Evolutionary conservation across 2,329 filamentous ascomycete species (phyloP), one percentile per base, ranked within the genome.

Genomic region (Sordariomycetes sp.): DNA sequence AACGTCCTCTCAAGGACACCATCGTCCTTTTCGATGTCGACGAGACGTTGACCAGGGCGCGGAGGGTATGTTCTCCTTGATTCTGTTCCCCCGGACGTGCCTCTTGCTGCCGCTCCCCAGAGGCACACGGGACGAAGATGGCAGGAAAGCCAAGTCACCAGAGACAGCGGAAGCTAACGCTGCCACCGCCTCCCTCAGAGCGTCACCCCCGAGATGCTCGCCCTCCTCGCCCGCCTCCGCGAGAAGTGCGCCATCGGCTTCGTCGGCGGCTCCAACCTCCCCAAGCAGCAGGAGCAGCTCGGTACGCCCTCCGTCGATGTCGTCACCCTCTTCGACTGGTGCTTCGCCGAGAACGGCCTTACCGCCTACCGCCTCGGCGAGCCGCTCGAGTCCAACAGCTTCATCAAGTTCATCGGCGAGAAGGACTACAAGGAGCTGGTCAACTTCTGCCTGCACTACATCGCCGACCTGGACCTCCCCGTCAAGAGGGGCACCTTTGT

Each of bases 21-120:
- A 89, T 99, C 73, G 86, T 85, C 69, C 87, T 99, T 63, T 99
- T 99, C 74, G 94, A 99, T 74, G 94, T 99, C 61, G 94, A 99
- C 71, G 89, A 84, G 68, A 97, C 94, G 34, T 83, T 99, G 65
- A 94, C 91, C 18, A 88, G 85, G 50, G 86, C 94, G 53, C 85
- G 94, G 64, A 79, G 81, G 66, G 89, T 95, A 78, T 61, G 79
- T 57, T 16, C 28, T 28, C 24, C n/a, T 43, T 32, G 28, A 18
- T 12, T 43, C 46, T 14, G 18, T 3, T 43, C 3, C 37, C 37
- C 12, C 18, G 12, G n/a, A n/a, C n/a, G n/a, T n/a, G n/a, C n/a
- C 28, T 32, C 4, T 8, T 32, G 46, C 22, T 32, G 11, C 51
- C 34, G 54, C 25, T 37, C 40, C 40, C n/a, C n/a, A n/a, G n/a